Conservation (phyloP, 2,329 filamentous ascomycete species). For the Hymenoscyphus infarciens region DNA sequence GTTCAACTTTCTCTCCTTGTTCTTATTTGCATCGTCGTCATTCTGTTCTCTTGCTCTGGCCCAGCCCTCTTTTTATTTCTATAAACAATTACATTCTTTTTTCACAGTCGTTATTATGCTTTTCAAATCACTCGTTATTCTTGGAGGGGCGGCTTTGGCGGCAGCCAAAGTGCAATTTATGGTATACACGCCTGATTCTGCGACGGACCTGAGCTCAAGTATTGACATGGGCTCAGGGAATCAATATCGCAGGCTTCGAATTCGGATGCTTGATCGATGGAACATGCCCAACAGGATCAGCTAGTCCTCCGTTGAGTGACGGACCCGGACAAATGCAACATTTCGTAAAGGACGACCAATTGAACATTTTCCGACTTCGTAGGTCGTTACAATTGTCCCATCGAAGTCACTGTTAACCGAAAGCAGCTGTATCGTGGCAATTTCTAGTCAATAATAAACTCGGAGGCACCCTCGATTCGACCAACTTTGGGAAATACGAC, state of each 20-base stretch:
- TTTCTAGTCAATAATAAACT: constrained; percentile 49
- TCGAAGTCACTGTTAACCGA: constrained; percentile 38
- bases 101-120: constrained; percentile 18
- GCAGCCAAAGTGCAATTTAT: constrained; percentile 26
- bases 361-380: constrained; percentile 56
- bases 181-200: constrained; percentile 8
- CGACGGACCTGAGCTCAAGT: background rate
- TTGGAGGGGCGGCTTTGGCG: constrained; percentile 13
- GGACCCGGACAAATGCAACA: constrained; percentile 40
- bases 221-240: constrained; percentile 17
- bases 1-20: background rate
- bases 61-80: background rate
- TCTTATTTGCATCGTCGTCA: background rate
- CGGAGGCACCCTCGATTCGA: constrained; percentile 46
- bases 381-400: constrained; percentile 63
- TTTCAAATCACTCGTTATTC: constrained; percentile 16
- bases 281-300: constrained; percentile 22
- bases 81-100: constrained; percentile 9
- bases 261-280: constrained; percentile 44
- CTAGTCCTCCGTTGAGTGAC: constrained; percentile 20
- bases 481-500: constrained; percentile 51
- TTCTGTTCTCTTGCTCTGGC: background rate
- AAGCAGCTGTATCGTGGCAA: constrained; percentile 51
- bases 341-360: constrained; percentile 49
- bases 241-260: constrained; percentile 47